These are phyloP conservation scores for Spiromastix sp. DNA, from an alignment of 2,329 filamentous ascomycete species.

Conservation along the genomic window DNA sequence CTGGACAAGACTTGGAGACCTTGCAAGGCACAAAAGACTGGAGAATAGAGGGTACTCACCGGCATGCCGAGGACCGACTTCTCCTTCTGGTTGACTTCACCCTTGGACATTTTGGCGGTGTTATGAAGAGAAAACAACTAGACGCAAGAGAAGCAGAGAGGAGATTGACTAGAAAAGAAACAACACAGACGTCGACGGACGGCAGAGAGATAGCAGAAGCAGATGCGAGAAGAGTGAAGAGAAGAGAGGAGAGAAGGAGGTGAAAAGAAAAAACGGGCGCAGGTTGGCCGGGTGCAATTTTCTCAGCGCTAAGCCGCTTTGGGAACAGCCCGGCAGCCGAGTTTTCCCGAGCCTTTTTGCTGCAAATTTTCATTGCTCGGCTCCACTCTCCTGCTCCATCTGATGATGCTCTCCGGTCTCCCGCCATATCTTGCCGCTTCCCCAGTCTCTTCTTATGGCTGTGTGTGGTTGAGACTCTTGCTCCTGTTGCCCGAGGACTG, in stretches of 20 bases:
- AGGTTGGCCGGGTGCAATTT: conserved; percentile 7
- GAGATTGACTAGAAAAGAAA: too few relatives aligned
- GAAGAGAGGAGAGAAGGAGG: conserved; percentile 18
- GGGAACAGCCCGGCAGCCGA: conserved; percentile 10
- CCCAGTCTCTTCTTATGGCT: too few relatives aligned
- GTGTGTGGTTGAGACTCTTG: too few relatives aligned
- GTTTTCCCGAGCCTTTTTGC: conserved; percentile 11
- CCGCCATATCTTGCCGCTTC: too few relatives aligned
- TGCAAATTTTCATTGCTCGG: too few relatives aligned
- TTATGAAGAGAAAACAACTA: conserved; percentile 20
- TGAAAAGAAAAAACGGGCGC: conserved; percentile 6
- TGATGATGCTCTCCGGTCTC: too few relatives aligned
- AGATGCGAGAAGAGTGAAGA: conserved; percentile 22
- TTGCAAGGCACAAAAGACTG: too few relatives aligned
- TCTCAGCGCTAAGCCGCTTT: conserved; percentile 11
- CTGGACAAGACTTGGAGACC: too few relatives aligned
- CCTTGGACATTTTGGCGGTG: conserved; percentile 37
- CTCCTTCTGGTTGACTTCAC: conserved; percentile 40
- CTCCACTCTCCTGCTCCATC: too few relatives aligned
- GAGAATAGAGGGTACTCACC: conserved; percentile 33
- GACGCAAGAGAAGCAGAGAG: conserved; percentile 27
- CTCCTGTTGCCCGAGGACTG: too few relatives aligned
- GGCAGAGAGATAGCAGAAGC: conserved; percentile 19
- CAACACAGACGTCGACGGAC: conserved; percentile 8
- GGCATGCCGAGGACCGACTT: conserved; percentile 47